Evolutionary conservation across 306 rosid species (phyloP), one percentile per base, ranked within the genome.

Genomic region (Coriaria nepalensis): DNA sequence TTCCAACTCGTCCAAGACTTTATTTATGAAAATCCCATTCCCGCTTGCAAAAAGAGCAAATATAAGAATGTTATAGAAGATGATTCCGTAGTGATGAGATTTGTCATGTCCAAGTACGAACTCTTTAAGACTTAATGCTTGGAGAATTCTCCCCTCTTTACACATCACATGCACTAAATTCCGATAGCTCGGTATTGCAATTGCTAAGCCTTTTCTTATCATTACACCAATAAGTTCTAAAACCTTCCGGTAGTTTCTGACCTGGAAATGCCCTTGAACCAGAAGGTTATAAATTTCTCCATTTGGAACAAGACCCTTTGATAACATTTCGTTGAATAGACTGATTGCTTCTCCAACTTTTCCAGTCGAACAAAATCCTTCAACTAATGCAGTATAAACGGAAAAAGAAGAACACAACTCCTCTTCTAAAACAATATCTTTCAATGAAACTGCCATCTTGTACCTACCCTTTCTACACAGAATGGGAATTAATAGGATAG

Each of bases 11-110:
- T 63, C 67, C 49, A 81, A 43, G 37, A 79, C 64, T 45, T 71
- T 63, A 42, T 45, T 12, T 41, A 77, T 85, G 50, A 50, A 60
- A 10, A 34, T 65, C 63, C 64, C 13, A 45, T 77, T 77, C 55
- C 85, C 79, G 6, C 67, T 52, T 46, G 55, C 56, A 44, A 81
- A 64, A 51, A 90, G 80, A 76, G 65, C 53, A 70, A 84, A 84
- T 41, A 81, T 63, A 52, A 79, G 81, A 62, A 90, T 77, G 72
- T 81, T 84, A 68, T 80, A 74, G 49, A 75, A 40, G 61, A 73
- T 59, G 56, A 62, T 20, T 20, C 29, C 29, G 3, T 20, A 65
- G 47, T 52, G 73, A 33, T 52, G 61, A 63, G 33, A 32, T 67
- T 71, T 43, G 54, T 60, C 52, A 53, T 65, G 75, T 64, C 74